Evolutionary conservation across 768 basidiomycete species (phyloP).

Genomic region (Lactarius psammicola): DNA sequence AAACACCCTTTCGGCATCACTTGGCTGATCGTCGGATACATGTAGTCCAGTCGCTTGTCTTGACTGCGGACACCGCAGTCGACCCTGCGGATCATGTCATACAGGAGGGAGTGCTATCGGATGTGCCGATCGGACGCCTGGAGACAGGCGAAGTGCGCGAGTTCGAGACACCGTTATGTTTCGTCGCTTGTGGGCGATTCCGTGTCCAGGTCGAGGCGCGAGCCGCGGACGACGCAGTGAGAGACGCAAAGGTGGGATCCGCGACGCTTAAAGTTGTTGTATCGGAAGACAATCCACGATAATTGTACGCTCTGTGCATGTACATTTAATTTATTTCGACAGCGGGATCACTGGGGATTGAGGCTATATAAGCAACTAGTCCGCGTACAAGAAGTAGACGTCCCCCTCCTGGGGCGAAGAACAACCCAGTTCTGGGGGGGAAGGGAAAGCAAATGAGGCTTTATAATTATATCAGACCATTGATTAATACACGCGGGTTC

Average conservation of each 20-base stretch:
- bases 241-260: slow-evolving; percentile 34
- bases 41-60: slow-evolving; percentile 51
- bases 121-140: slow-evolving; percentile 65
- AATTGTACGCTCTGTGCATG: slow-evolving; percentile 11
- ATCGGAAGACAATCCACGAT: slow-evolving; percentile 23
- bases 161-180: slow-evolving; percentile 61
- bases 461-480: slow-evolving; percentile 6
- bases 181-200: slow-evolving; percentile 70
- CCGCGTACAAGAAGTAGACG: not conserved
- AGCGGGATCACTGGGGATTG: not conserved
- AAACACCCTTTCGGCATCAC: not conserved
- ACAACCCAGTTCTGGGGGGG: not conserved
- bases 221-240: slow-evolving; percentile 29
- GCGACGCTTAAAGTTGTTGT: slow-evolving; percentile 44
- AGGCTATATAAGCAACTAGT: not conserved
- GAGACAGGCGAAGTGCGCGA: slow-evolving; percentile 51
- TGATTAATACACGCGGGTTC: slow-evolving; percentile 11
- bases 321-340: slow-evolving; percentile 1
- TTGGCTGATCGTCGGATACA: slow-evolving; percentile 8
- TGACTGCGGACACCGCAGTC: slow-evolving; percentile 53
- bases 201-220: slow-evolving; percentile 43
- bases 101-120: slow-evolving; percentile 61
- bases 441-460: slow-evolving; percentile 8
- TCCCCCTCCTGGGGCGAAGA: not conserved
- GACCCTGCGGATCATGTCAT: slow-evolving; percentile 65